These are phyloP conservation scores for Melaleuca quinquenervia DNA, from an alignment of 345 rosid species.

Conservation along the genomic window DNA sequence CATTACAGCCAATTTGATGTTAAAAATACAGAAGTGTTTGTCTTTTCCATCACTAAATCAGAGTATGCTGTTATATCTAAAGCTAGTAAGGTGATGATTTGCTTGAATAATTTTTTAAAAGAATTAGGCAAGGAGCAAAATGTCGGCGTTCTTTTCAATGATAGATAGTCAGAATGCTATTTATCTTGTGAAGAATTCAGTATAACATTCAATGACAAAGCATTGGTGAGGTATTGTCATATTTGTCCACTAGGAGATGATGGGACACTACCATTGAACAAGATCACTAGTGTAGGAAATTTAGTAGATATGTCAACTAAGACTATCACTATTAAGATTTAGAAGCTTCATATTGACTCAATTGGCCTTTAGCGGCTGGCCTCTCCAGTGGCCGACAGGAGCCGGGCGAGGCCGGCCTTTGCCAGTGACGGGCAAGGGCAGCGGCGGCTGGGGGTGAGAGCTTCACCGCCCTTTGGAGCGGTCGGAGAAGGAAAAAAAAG, in stretches of 20 bases:
- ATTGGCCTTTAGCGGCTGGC: no score
- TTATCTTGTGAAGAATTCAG: background rate
- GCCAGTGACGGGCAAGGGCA: no score
- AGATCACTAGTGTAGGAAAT: background rate
- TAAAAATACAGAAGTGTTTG: rapidly evolving
- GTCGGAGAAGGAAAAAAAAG: no score
- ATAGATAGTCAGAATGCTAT: background rate
- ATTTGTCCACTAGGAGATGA: background rate
- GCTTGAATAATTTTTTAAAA: background rate
- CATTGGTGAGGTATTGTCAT: background rate
- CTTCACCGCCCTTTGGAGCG: no score
- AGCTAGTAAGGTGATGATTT: background rate
- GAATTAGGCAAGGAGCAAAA: background rate
- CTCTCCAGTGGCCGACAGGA: no score
- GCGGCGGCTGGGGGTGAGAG: no score
- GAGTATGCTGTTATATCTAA: background rate
- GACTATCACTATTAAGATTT: no score
- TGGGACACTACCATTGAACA: background rate
- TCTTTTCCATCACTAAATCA: background rate
- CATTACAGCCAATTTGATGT: background rate
- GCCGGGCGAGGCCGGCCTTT: no score
- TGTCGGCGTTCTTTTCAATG: background rate
- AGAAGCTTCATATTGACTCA: no score
- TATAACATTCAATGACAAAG: background rate
- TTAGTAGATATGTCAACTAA: rapidly evolving